A percentile compares a stretch with the other conserved stretches of the same genome.
These are phyloP conservation scores for Diplodia mutila DNA, from an alignment of 2,329 filamentous ascomycete genomes.

Conservation along the genomic window DNA sequence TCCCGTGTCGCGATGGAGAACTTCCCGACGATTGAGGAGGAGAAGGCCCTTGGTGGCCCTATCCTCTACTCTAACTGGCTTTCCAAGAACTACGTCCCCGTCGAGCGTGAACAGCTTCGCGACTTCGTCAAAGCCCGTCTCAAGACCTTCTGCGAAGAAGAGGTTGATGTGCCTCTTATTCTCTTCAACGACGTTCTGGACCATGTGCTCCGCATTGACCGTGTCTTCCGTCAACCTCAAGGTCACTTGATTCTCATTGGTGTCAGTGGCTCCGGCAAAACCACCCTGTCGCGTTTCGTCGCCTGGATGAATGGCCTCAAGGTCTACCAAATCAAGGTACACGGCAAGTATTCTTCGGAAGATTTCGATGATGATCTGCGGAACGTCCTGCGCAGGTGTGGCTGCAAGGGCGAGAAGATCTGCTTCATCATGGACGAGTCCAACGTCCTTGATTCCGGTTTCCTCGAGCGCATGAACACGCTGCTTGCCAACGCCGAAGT, in stretches of 20 bases:
- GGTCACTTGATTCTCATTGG: conserved; percentile 98
- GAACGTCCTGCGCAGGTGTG: conserved; percentile 88
- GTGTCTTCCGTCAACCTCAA: conserved; percentile 97
- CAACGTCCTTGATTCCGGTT: conserved; percentile 97
- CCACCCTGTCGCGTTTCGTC: conserved; percentile 94
- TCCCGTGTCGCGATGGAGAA: conserved; percentile 83
- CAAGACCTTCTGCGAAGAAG: conserved; percentile 98
- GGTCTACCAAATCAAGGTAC: conserved; percentile 99
- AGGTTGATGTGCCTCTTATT: conserved; percentile 96
- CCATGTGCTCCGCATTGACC: conserved; percentile 96
- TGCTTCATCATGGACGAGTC: conserved; percentile 99
- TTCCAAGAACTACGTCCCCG: conserved; percentile 96
- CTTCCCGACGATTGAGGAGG: conserved; percentile 94
- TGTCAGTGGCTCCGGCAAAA: conserved; percentile 98
- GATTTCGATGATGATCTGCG: conserved; percentile 98
- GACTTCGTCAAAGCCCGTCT: conserved; percentile 97
- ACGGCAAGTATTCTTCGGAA: conserved; percentile 96
- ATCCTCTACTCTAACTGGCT: conserved; percentile 99
- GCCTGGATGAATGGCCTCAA: conserved; percentile 99
- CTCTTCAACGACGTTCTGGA: conserved; percentile 99
- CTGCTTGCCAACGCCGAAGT: conserved; percentile 99
- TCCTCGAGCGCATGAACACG: conserved; percentile 99
- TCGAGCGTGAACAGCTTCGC: conserved; percentile 90
- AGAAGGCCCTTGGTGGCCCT: conserved; percentile 84
- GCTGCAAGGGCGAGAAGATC: conserved; percentile 98